phyloP scores from a whole-genome alignment of 108 stramenopile genomes.

The Nitzschia inconspicua region DNA sequence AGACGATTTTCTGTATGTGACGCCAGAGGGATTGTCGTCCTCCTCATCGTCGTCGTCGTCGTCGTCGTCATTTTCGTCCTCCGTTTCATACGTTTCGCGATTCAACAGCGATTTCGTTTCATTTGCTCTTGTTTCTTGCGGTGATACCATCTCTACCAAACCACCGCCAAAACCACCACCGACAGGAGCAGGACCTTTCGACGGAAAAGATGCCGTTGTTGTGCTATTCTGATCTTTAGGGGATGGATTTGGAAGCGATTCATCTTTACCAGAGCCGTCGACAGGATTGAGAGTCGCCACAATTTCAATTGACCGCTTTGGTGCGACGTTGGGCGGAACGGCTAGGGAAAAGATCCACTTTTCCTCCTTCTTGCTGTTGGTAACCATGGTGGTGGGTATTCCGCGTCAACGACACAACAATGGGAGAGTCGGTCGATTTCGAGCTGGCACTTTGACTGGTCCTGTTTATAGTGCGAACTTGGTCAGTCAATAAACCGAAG shows the following conservation, averaged over 20 bases:
- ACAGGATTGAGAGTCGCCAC: not conserved
- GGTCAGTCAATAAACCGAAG: too few species aligned
- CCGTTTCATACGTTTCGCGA: not conserved
- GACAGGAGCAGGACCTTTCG: not conserved
- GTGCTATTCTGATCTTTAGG: not conserved
- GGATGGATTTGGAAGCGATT: not conserved
- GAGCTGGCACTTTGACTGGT: too few species aligned
- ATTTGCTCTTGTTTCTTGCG: not conserved
- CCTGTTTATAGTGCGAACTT: too few species aligned
- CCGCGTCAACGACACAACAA: too few species aligned
- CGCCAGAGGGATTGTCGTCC: not conserved
- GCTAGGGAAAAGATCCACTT: constrained; percentile 29
- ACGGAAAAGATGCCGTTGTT: not conserved
- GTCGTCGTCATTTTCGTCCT: not conserved
- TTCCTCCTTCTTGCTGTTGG: constrained; percentile 13
- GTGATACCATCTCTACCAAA: too few species aligned
- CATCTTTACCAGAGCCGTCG: not conserved
- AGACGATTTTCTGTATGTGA: too few species aligned
- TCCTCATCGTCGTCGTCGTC: constrained; percentile 1
- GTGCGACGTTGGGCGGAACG: constrained; percentile 9
- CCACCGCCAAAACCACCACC: not conserved
- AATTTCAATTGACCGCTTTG: constrained; percentile 1
- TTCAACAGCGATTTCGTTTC: constrained; percentile 29
- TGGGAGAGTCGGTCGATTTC: too few species aligned
- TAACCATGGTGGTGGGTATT: too few species aligned